A percentile compares a stretch with the other conserved stretches of the same genome.
Evolutionary conservation across 768 basidiomycete genomes (phyloP).

Genomic region (Lanmaoa pseudosensibilis): DNA sequence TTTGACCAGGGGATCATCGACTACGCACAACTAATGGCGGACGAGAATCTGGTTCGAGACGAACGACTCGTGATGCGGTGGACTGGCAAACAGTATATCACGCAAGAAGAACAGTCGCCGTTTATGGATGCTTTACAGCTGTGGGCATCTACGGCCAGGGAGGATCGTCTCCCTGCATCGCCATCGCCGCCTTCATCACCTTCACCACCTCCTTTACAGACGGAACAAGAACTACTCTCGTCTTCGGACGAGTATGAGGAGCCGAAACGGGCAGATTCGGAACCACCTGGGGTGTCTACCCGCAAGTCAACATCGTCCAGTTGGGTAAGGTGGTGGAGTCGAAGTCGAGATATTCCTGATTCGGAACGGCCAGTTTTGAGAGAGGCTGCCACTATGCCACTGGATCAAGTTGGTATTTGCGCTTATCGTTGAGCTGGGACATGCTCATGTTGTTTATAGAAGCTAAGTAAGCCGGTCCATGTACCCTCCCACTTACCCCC

Average conservation of each 20-base stretch:
- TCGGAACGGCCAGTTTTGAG: constrained; percentile 26
- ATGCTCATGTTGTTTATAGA: constrained; percentile 16
- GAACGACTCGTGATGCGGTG: constrained; percentile 74
- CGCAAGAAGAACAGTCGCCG: constrained; percentile 70
- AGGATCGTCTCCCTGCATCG: constrained; percentile 22
- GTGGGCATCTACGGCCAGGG: constrained; percentile 46
- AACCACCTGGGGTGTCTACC: constrained; percentile 36
- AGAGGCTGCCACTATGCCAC: constrained; percentile 24
- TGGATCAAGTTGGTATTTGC: constrained; percentile 21
- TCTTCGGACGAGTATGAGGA: constrained; percentile 25
- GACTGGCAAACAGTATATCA: constrained; percentile 72
- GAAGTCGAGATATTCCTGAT: constrained; percentile 45
- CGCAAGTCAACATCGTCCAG: constrained; percentile 57
- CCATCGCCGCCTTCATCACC: constrained; percentile 11
- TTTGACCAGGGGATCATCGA: constrained; percentile 67
- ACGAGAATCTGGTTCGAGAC: constrained; percentile 59
- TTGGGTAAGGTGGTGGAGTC: constrained; percentile 87
- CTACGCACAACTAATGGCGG: constrained; percentile 63
- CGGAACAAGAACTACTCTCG: constrained; percentile 30
- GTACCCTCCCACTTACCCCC: constrained; percentile 5
- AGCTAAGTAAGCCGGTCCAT: constrained; percentile 1
- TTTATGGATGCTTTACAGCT: constrained; percentile 70
- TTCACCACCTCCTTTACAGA: constrained; percentile 11
- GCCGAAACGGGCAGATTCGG: constrained; percentile 37
- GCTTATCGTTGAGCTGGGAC: neutral